Evolutionary conservation across 148 eudicot species (phyloP).

Genomic region (Vaccinium macrocarpon): DNA sequence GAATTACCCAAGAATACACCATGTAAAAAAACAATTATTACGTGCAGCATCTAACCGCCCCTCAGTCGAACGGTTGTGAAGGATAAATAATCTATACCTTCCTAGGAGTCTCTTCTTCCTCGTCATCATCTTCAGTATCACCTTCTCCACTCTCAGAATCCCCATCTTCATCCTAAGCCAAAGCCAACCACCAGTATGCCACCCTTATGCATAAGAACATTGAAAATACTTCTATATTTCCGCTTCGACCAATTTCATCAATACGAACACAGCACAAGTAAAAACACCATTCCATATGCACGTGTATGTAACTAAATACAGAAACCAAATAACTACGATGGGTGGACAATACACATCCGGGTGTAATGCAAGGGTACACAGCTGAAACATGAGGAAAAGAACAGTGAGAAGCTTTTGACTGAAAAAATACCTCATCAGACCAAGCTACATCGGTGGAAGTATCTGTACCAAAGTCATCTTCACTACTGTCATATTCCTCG

Average conservation of each 20-base stretch:
- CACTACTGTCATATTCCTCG: constrained; percentile 35
- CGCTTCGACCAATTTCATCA: neutral
- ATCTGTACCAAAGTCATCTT: constrained; percentile 32
- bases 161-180: constrained; percentile 38
- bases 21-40: neutral
- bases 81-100: constrained; percentile 44
- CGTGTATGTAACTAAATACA: neutral
- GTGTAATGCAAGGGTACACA: neutral
- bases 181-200: neutral
- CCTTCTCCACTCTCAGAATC: constrained; percentile 29
- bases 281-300: neutral
- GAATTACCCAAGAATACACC: neutral
- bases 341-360: neutral
- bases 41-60: neutral
- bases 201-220: neutral
- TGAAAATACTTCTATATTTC: neutral
- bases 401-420: neutral
- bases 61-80: neutral
- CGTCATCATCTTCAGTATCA: constrained; percentile 36
- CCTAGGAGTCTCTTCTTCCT: constrained; percentile 59
- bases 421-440: constrained; percentile 44
- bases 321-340: neutral
- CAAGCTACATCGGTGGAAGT: constrained; percentile 32
- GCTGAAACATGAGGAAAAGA: constrained; percentile 9
- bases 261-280: neutral